Percentiles rank a stretch among this genome's conserved stretches.
phyloP scores from a whole-genome alignment of 805 yeast species.

The Kodamaea leandrae region DNA sequence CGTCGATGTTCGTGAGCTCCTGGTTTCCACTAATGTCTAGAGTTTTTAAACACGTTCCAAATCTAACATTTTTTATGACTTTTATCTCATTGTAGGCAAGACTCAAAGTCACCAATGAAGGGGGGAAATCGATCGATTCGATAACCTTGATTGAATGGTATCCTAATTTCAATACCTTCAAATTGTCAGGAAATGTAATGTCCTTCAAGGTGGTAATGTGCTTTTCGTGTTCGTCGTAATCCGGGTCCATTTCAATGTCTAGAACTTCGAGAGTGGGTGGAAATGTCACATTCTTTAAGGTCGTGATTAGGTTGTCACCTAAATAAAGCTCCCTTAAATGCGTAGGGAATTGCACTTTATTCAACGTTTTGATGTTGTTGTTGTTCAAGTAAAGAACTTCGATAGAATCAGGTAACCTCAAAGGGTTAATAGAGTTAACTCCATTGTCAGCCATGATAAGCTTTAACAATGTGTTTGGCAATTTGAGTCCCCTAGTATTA shows the following conservation, averaged over 20 bases:
- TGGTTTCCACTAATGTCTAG: conserved; percentile 43
- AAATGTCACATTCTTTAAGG: conserved; percentile 42
- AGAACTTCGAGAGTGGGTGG: conserved; percentile 38
- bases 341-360: conserved; percentile 40
- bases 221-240: conserved; percentile 40
- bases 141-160: conserved; percentile 39
- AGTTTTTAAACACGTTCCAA: conserved; percentile 31
- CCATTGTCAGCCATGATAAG: conserved; percentile 39
- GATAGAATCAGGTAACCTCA: conserved; percentile 40
- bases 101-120: conserved; percentile 28
- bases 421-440: conserved; percentile 45
- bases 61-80: conserved; percentile 34
- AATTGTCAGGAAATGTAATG: conserved; percentile 35
- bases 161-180: conserved; percentile 36
- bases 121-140: conserved; percentile 41
- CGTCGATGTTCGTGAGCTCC: conserved; percentile 38
- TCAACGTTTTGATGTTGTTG: conserved; percentile 44
- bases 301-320: conserved; percentile 44
- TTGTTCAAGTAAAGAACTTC: conserved; percentile 35
- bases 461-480: conserved; percentile 31
- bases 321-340: conserved; percentile 34
- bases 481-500: conserved; percentile 41
- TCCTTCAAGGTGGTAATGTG: conserved; percentile 42
- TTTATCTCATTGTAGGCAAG: conserved; percentile 40
- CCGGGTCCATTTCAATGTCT: conserved; percentile 43